Conservation (phyloP, 768 basidiomycete genomes). For the Xanthoconium stramineum region DNA sequence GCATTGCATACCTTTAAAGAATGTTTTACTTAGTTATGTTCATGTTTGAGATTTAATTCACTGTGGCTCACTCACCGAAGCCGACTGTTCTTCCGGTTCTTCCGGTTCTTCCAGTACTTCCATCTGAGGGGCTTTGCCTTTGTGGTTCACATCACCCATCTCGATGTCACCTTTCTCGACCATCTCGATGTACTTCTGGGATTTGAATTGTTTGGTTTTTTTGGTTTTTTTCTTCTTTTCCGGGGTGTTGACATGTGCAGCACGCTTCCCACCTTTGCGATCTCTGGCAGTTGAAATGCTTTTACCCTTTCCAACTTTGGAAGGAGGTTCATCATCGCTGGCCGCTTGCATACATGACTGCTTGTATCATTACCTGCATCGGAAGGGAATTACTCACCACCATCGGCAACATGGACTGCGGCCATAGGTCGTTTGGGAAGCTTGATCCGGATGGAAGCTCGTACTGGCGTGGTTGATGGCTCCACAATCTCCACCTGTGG, state of each 20-base stretch:
- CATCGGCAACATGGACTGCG: neutral
- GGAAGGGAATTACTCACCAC: neutral
- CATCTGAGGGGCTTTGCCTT: too few relatives aligned
- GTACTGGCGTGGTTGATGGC: neutral
- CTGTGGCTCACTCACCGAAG: too few relatives aligned
- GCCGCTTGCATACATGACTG: too few relatives aligned
- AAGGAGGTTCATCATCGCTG: neutral
- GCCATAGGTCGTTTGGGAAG: neutral
- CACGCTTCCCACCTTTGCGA: neutral
- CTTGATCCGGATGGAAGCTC: neutral
- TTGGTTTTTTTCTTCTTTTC: neutral
- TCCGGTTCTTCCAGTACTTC: neutral
- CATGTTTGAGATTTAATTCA: too few relatives aligned
- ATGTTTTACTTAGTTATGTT: too few relatives aligned
- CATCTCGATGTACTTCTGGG: too few relatives aligned
- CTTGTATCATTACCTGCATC: too few relatives aligned
- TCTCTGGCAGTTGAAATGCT: neutral
- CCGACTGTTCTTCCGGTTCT: neutral
- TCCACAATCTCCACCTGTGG: neutral
- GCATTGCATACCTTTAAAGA: neutral
- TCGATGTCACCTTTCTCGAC: too few relatives aligned
- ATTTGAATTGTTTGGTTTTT: neutral
- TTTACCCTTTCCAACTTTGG: neutral
- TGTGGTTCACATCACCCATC: too few relatives aligned
- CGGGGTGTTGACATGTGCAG: neutral